These are phyloP conservation scores for Monosporascus sp. DNA, from an alignment of 2,329 filamentous ascomycete genomes.

Conservation along the genomic window DNA sequence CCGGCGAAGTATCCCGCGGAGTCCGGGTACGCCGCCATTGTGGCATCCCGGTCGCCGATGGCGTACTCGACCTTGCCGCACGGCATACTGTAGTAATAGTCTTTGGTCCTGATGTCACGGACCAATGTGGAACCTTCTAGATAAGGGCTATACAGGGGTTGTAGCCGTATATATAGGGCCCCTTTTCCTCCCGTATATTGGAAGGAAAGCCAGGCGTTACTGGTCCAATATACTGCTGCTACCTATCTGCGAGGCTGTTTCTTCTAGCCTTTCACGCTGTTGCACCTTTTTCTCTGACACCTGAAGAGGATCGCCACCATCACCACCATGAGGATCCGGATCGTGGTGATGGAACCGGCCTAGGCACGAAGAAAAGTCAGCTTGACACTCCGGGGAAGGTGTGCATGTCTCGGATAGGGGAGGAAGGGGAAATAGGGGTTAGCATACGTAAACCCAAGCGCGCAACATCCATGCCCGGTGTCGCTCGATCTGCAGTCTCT, in stretches of 20 bases:
- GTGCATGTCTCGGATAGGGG: background rate
- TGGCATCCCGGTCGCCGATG: constrained; percentile 22
- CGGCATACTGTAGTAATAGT: constrained; percentile 25
- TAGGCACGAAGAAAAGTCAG: background rate
- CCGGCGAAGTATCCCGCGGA: constrained; percentile 36
- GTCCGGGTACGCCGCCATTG: constrained; percentile 35
- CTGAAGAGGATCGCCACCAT: constrained; percentile 8
- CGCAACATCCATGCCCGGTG: constrained; percentile 60
- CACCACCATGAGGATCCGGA: background rate
- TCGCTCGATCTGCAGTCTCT: constrained; percentile 55
- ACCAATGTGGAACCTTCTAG: too few relatives aligned
- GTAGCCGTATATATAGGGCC: too few relatives aligned
- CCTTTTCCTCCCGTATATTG: too few relatives aligned
- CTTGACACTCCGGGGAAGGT: background rate
- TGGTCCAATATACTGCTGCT: too few relatives aligned
- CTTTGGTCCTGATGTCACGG: constrained; percentile 10
- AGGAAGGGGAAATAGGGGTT: background rate
- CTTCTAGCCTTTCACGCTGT: too few relatives aligned
- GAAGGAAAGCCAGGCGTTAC: too few relatives aligned
- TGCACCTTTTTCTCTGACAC: too few relatives aligned
- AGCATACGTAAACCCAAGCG: constrained; percentile 40
- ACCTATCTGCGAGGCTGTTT: too few relatives aligned
- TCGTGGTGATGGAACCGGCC: background rate
- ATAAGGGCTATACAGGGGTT: too few relatives aligned
- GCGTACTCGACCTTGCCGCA: constrained; percentile 47